phyloP scores from a whole-genome alignment of 345 rosid species.

The Adansonia digitata region DNA sequence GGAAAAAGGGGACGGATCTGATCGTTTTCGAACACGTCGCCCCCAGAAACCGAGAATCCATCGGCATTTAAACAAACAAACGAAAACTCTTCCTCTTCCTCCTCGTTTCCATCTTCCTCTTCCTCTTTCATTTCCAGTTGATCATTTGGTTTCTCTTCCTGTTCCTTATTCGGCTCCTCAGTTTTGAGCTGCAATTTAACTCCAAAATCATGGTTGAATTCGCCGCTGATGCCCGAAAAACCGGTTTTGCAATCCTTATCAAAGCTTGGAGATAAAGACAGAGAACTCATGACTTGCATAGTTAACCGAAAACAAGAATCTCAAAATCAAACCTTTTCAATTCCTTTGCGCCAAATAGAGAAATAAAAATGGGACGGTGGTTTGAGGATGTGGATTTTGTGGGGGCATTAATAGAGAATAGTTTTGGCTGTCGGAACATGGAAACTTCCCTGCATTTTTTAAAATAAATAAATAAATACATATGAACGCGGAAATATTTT shows the following conservation, averaged over 20 bases:
- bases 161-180: background rate
- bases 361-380: background rate
- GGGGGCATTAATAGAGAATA: background rate
- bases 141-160: background rate
- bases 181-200: background rate
- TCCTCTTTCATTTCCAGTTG: background rate
- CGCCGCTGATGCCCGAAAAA: background rate
- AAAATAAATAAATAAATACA: no score
- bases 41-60: conserved; percentile 35
- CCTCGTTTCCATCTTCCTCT: conserved; percentile 1
- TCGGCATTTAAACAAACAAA: conserved; percentile 29
- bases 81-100: conserved; percentile 38
- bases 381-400: background rate
- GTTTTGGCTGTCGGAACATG: no score
- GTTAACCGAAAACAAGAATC: no score
- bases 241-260: background rate
- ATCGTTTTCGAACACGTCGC: conserved; percentile 37
- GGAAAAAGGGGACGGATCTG: conserved; percentile 43
- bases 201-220: background rate
- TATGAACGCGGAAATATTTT: background rate
- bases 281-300: background rate
- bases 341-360: background rate
- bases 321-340: background rate
- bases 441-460: background rate
- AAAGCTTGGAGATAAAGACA: background rate